Conservation (phyloP, 2,329 filamentous ascomycete species). For the Sporothrix schenckii region DNA sequence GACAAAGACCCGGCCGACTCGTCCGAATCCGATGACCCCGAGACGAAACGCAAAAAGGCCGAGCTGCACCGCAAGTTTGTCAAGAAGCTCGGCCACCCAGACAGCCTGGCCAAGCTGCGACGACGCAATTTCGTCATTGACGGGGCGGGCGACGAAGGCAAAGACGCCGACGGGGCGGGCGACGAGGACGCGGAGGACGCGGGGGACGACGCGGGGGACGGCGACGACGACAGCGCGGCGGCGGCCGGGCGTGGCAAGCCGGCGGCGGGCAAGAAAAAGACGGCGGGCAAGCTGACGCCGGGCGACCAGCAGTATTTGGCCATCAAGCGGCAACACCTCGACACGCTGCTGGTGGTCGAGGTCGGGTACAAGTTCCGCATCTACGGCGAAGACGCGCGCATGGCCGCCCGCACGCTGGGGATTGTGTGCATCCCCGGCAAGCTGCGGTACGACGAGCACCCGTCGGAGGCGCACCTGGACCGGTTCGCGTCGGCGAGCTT, state of each 20-base stretch:
- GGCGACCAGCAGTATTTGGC: constrained; percentile 93
- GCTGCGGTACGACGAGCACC: constrained; percentile 89
- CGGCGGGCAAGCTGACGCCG: constrained; percentile 78
- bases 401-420: constrained; percentile 84
- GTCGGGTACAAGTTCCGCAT: constrained; percentile 98
- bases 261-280: constrained; percentile 65
- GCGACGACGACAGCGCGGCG: constrained; percentile 46
- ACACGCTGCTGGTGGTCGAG: constrained; percentile 88
- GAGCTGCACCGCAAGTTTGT: constrained; percentile 83
- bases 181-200: constrained; percentile 61
- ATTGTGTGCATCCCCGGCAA: constrained; percentile 98
- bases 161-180: constrained; percentile 47
- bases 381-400: constrained; percentile 91
- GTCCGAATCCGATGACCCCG: constrained; percentile 38
- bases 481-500: constrained; percentile 96
- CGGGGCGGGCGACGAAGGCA: constrained; percentile 48
- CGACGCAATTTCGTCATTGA: constrained; percentile 59
- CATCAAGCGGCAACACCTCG: constrained; percentile 88
- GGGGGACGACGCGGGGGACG: constrained; percentile 52
- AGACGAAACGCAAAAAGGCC: constrained; percentile 56
- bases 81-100: constrained; percentile 83
- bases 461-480: constrained; percentile 88
- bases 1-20: constrained; percentile 43
- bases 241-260: not conserved
- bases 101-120: constrained; percentile 72